phyloP scores from a whole-genome alignment of 176 grass and related monocot species.

The Pharus latifolius region DNA sequence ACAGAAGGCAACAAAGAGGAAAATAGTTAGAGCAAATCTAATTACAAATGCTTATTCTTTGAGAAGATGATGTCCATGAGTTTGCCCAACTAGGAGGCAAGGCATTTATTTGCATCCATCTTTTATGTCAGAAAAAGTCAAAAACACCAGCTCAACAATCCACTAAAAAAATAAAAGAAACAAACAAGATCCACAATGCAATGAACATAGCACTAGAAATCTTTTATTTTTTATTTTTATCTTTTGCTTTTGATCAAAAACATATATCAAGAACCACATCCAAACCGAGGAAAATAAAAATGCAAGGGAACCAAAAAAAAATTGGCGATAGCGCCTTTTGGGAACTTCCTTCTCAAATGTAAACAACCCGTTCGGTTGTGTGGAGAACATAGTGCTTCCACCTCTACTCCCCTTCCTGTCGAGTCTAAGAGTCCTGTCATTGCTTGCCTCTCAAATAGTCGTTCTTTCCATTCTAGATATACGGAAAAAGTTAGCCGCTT shows the following conservation, averaged over 20 bases:
- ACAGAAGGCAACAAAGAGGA: neutral
- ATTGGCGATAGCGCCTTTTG: too few species aligned
- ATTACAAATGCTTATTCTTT: neutral
- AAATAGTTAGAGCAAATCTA: neutral
- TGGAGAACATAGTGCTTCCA: too few species aligned
- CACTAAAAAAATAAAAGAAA: neutral
- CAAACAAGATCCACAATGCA: neutral
- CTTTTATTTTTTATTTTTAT: too few species aligned
- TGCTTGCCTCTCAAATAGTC: too few species aligned
- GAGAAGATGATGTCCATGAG: neutral
- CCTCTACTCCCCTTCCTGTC: too few species aligned
- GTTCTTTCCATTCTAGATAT: too few species aligned
- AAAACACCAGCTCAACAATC: neutral
- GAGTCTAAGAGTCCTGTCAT: too few species aligned
- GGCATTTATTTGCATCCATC: neutral
- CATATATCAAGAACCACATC: neutral
- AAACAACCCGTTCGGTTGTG: too few species aligned
- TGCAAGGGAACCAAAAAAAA: neutral
- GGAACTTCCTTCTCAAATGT: too few species aligned
- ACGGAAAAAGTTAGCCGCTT: too few species aligned
- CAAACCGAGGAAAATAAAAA: neutral
- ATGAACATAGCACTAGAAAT: neutral
- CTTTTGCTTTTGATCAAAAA: neutral
- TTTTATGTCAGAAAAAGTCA: neutral
- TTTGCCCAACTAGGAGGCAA: neutral